phyloP scores from a whole-genome alignment of 2,329 filamentous ascomycete genomes.

The Clonostachys chloroleuca region DNA sequence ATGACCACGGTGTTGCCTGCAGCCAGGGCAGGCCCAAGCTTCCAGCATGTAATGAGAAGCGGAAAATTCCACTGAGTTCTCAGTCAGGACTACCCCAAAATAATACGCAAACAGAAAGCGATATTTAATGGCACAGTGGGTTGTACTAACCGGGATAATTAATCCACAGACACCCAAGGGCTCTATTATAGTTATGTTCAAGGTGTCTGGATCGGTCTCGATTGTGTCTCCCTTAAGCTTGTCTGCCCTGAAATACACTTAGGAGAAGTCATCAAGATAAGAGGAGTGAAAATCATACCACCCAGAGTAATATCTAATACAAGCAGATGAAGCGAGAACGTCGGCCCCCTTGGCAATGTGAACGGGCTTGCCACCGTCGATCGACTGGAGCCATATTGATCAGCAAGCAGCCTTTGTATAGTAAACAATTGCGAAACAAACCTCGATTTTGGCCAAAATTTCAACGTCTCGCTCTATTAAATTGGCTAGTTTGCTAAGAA shows the following conservation, averaged over 20 bases:
- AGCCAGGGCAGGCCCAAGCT: slow-evolving; percentile 73
- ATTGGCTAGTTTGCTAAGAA: slow-evolving; percentile 68
- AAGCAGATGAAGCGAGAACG: not conserved
- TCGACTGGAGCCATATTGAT: not conserved
- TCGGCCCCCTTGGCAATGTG: not conserved
- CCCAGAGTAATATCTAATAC: slow-evolving; percentile 63
- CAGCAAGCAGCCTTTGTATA: not conserved
- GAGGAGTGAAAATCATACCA: slow-evolving; percentile 24
- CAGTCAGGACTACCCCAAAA: not conserved
- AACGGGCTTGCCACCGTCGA: slow-evolving; percentile 1
- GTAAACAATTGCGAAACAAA: slow-evolving; percentile 42
- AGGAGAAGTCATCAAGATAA: not conserved
- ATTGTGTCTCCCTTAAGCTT: slow-evolving; percentile 1
- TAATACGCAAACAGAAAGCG: slow-evolving; percentile 35
- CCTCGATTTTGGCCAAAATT: slow-evolving; percentile 51
- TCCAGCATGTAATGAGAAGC: slow-evolving; percentile 69
- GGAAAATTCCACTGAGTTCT: slow-evolving; percentile 74
- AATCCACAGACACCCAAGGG: slow-evolving; percentile 79
- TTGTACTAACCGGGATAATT: slow-evolving; percentile 70
- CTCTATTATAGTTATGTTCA: slow-evolving; percentile 75
- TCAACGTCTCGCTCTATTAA: slow-evolving; percentile 61
- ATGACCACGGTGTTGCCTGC: slow-evolving; percentile 93
- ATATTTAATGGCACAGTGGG: too few relatives aligned
- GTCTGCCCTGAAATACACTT: slow-evolving; percentile 26
- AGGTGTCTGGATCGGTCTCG: slow-evolving; percentile 53